Evolutionary conservation across 805 yeast species (phyloP).

Genomic region (Candida ortonii): DNA sequence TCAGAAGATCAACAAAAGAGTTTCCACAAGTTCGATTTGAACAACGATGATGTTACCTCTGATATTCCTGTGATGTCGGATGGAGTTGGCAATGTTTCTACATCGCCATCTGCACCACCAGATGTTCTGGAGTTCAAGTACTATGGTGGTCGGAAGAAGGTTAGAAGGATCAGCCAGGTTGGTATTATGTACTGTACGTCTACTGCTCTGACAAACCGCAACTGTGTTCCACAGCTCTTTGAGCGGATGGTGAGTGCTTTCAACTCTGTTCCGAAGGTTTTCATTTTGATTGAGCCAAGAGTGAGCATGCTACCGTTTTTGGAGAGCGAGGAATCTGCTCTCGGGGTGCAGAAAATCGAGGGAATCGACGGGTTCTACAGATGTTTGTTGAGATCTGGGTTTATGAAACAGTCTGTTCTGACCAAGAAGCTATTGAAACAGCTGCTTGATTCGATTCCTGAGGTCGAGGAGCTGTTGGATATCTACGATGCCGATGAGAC

Average conservation of each 20-base stretch:
- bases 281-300: conserved; percentile 43
- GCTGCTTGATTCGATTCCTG: conserved; percentile 18
- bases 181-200: conserved; percentile 41
- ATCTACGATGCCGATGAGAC: conserved; percentile 10
- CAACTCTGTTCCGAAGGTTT: conserved; percentile 41
- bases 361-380: conserved; percentile 44
- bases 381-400: conserved; percentile 49
- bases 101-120: not conserved
- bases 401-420: conserved; percentile 38
- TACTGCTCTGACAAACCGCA: conserved; percentile 39
- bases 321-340: conserved; percentile 36
- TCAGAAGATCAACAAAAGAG: no score
- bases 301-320: conserved; percentile 43
- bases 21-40: no score
- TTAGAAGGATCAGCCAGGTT: conserved; percentile 35
- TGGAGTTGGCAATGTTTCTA: no score
- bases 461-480: conserved; percentile 10
- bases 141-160: conserved; percentile 5
- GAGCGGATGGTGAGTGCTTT: conserved; percentile 38
- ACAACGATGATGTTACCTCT: conserved; percentile 2
- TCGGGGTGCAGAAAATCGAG: conserved; percentile 39
- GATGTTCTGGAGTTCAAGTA: conserved; percentile 7
- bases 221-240: conserved; percentile 45
- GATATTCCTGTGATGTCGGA: conserved; percentile 4
- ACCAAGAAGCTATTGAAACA: conserved; percentile 20